These are phyloP conservation scores for Zygosaccharomyces lentus DNA, from an alignment of 805 yeast genomes.

Conservation along the genomic window DNA sequence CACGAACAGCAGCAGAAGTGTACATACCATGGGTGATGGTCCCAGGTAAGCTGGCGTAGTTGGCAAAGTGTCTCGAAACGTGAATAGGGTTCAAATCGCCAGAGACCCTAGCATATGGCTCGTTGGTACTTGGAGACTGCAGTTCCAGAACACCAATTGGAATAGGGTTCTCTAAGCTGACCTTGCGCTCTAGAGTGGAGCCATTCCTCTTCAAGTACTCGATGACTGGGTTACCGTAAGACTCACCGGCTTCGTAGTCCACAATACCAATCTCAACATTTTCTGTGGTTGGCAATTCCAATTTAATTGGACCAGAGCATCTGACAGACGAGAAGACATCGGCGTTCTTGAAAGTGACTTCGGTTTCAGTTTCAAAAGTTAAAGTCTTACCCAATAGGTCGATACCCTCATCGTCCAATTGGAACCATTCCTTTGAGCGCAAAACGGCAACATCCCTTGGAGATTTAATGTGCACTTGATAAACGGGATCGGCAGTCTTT, in stretches of 20 bases:
- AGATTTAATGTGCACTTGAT: conserved; percentile 65
- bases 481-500: conserved; percentile 81
- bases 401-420: conserved; percentile 60
- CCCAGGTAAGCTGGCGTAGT: conserved; percentile 91
- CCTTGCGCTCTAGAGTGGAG: conserved; percentile 88
- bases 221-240: conserved; percentile 95
- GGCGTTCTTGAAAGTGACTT: conserved; percentile 73
- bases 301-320: conserved; percentile 78
- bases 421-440: conserved; percentile 97
- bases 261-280: conserved; percentile 77
- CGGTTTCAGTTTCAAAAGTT: conserved; percentile 85
- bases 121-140: conserved; percentile 93
- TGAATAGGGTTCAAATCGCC: conserved; percentile 99
- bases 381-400: conserved; percentile 75
- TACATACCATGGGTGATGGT: conserved; percentile 99
- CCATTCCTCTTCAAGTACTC: conserved; percentile 93
- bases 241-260: conserved; percentile 82
- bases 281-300: conserved; percentile 92
- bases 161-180: conserved; percentile 82
- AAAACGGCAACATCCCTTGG: conserved; percentile 90
- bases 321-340: conserved; percentile 71
- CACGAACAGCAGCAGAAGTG: conserved; percentile 92
- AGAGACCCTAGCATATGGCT: conserved; percentile 93
- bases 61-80: conserved; percentile 90
- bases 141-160: conserved; percentile 61